These are phyloP conservation scores for Penicillium sp. DNA, from an alignment of 2,329 filamentous ascomycete genomes.

Conservation along the genomic window DNA sequence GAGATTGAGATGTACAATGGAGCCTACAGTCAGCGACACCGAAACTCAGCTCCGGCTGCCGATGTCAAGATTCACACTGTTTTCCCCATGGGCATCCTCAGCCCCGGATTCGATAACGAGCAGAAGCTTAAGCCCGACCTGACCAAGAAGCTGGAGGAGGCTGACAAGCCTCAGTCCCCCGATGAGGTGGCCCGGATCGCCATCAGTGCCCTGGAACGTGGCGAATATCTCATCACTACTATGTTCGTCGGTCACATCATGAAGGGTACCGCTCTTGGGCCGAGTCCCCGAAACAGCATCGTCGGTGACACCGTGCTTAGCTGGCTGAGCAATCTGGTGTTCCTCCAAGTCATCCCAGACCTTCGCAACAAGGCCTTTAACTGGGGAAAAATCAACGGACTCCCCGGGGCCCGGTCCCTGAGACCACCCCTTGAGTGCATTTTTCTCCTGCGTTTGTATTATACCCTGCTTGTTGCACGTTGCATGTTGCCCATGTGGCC, in stretches of 20 bases:
- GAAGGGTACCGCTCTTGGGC: constrained; percentile 54
- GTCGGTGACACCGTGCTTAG: constrained; percentile 52
- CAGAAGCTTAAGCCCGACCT: constrained; percentile 73
- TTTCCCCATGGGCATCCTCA: constrained; percentile 76
- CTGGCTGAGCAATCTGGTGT: constrained; percentile 51
- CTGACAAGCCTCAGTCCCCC: constrained; percentile 73
- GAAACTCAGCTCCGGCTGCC: constrained; percentile 48
- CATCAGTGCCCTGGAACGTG: constrained; percentile 70
- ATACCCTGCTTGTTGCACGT: constrained; percentile 24
- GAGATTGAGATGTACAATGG: constrained; percentile 83
- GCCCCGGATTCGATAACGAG: constrained; percentile 69
- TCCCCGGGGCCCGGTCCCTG: constrained; percentile 21
- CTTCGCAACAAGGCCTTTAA: constrained; percentile 53
- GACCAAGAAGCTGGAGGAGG: constrained; percentile 71
- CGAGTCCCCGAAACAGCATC: constrained; percentile 50
- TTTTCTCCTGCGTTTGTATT: constrained; percentile 21
- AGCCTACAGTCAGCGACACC: constrained; percentile 41
- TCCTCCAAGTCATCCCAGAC: constrained; percentile 55
- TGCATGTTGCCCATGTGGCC: constrained; percentile 12
- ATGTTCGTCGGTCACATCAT: constrained; percentile 67
- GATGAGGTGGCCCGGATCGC: constrained; percentile 68
- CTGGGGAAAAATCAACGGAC: constrained; percentile 54
- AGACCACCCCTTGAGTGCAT: not conserved
- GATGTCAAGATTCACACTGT: constrained; percentile 76
- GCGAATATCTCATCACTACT: constrained; percentile 73